phyloP scores from a whole-genome alignment of 2,329 filamentous ascomycete genomes.

The Orbilia oligospora region DNA sequence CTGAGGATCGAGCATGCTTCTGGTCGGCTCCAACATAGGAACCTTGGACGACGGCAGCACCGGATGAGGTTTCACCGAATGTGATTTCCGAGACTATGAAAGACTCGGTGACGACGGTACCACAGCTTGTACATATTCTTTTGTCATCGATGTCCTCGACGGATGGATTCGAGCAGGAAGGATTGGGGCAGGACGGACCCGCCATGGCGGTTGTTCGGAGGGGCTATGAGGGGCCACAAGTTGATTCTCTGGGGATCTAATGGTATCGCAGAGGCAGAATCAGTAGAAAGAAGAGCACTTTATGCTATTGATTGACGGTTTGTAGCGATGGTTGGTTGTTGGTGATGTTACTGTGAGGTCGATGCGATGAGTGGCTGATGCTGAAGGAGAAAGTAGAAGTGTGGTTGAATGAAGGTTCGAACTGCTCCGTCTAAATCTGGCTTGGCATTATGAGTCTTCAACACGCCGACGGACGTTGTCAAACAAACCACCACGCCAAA shows the following conservation, averaged over 20 bases:
- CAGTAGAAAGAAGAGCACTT: background rate
- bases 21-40: constrained; percentile 89
- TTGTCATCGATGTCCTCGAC: constrained; percentile 64
- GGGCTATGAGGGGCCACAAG: background rate
- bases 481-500: constrained; percentile 52
- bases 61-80: constrained; percentile 88
- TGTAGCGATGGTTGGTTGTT: background rate
- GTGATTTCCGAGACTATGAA: constrained; percentile 93
- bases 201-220: constrained; percentile 33
- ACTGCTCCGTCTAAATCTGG: constrained; percentile 32
- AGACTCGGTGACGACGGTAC: constrained; percentile 84
- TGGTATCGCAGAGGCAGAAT: background rate
- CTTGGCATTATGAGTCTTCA: constrained; percentile 45
- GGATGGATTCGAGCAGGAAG: constrained; percentile 58
- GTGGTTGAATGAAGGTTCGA: constrained; percentile 58
- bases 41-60: constrained; percentile 91
- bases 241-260: background rate
- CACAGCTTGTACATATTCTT: constrained; percentile 83
- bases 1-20: constrained; percentile 78
- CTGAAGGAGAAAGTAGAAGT: constrained; percentile 22
- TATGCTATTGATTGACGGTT: background rate
- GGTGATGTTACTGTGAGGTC: background rate
- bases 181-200: constrained; percentile 56
- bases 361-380: constrained; percentile 2
- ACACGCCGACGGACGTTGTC: background rate